Evolutionary conservation across 108 stramenopile species (phyloP), one percentile per base, ranked within the genome.

Genomic region (Schizochytrium sp.): DNA sequence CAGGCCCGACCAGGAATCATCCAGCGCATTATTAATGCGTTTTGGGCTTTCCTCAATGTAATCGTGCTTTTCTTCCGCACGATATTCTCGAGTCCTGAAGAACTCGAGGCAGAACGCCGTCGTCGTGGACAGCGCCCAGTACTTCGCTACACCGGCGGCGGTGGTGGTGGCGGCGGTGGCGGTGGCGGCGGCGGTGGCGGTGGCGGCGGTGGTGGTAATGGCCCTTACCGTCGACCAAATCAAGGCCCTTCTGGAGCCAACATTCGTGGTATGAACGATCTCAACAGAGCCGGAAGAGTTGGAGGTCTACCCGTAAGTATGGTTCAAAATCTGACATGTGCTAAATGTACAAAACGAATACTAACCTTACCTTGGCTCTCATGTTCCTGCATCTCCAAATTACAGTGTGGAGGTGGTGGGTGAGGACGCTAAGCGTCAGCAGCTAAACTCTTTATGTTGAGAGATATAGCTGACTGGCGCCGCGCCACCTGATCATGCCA

Each of bases 381-480:
- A 5, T 38, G 64, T 2, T 12, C 64, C 10, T 44, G 2, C 44
- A 8, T 69, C 64, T 15, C 44, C 64, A 69, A 28, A 28, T 28
- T 28, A 38, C 64, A 69, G 64, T 38, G 64, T 12, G 64, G 64
- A 15, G 76, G 76, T 7, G 76, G 76, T 28, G 76, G 76, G 28
- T 83, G 76, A 83, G 47, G 50, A 5, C 47, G 76, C 50, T 83
- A 83, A 83, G 76, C 76, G 76, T 83, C 76, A 83, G 76, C n/a
- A 55, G 47, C 76, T 13, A 7, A 83, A 44, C 42, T 44, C 28
- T 13, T 72, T 72, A 19, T 60, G 19, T 60, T 60, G 17, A 60
- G 19, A 60, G 59, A n/a, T 0, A 60, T n/a, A 60, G 28, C 28
- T 28, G 28, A 28, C 28, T 28, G 28, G 28, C 28, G 28, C 28